Conservation (phyloP, 345 rosid genomes). For the Euphorbia tirucalli region DNA sequence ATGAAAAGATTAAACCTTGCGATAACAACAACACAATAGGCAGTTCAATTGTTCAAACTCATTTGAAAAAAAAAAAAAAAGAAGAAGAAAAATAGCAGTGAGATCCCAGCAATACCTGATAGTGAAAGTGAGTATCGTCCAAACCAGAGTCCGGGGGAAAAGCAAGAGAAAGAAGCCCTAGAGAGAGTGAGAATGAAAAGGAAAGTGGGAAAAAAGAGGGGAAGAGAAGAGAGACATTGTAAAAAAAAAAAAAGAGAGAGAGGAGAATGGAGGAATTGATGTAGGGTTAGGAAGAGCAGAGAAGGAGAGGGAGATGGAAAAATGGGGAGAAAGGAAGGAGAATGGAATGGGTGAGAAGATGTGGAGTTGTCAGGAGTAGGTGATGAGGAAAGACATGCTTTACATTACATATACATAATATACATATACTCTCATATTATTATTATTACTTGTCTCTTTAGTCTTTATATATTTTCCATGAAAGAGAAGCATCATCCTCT, state of each 20-base stretch:
- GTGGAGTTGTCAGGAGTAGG: constrained; percentile 61
- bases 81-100: not conserved
- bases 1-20: not conserved
- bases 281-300: not conserved
- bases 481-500: constrained; percentile 25
- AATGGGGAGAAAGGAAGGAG: not conserved
- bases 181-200: constrained; percentile 13
- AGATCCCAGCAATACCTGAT: not conserved
- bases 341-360: constrained; percentile 29
- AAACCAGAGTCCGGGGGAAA: no score
- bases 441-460: not conserved
- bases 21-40: not conserved
- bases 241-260: constrained; percentile 19
- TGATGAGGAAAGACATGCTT: constrained; percentile 42
- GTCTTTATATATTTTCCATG: constrained; percentile 19
- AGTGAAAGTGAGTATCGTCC: not conserved
- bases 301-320: constrained; percentile 23
- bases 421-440: not conserved
- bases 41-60: not conserved
- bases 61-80: no score
- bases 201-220: constrained; percentile 12
- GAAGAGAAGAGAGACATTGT: constrained; percentile 28
- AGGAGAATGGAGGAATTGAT: not conserved
- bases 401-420: constrained; percentile 20
- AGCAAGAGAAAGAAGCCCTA: not conserved